phyloP scores from a whole-genome alignment of 2,329 filamentous ascomycete species.

The Claviceps paspali region DNA sequence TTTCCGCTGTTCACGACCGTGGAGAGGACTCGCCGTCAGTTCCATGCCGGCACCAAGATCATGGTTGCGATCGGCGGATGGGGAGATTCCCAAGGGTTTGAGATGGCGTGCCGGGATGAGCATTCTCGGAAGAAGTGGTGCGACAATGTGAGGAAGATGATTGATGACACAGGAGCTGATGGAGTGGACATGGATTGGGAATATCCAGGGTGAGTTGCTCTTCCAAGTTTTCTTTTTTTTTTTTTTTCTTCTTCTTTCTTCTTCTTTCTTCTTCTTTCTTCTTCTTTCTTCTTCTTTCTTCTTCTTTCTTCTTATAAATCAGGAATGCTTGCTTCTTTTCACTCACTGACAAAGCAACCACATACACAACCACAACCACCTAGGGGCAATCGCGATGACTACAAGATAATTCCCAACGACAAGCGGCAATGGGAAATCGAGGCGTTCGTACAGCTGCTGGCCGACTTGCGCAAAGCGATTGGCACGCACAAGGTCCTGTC shows the following conservation, averaged over 20 bases:
- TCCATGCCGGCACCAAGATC: constrained; percentile 40
- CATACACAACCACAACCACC: no score
- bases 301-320: no score
- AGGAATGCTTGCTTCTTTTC: no score
- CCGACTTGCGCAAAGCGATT: constrained; percentile 41
- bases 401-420: constrained; percentile 47
- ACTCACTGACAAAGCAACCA: constrained; percentile 1
- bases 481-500: constrained; percentile 44
- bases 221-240: neutral
- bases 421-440: constrained; percentile 45
- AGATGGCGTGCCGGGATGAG: constrained; percentile 35
- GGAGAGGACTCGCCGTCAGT: constrained; percentile 28
- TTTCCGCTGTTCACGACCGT: constrained; percentile 42
- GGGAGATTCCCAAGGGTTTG: constrained; percentile 53
- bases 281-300: neutral
- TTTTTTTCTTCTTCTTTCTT: neutral
- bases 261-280: neutral
- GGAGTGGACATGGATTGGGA: constrained; percentile 54
- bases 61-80: constrained; percentile 62
- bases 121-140: constrained; percentile 42
- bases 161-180: constrained; percentile 47
- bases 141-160: constrained; percentile 46
- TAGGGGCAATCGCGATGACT: constrained; percentile 54
- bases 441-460: constrained; percentile 46
- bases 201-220: constrained; percentile 30